Base-by-base conservation (phyloP, 208 protist genomes). In the Trichomonas tenax region DNA sequence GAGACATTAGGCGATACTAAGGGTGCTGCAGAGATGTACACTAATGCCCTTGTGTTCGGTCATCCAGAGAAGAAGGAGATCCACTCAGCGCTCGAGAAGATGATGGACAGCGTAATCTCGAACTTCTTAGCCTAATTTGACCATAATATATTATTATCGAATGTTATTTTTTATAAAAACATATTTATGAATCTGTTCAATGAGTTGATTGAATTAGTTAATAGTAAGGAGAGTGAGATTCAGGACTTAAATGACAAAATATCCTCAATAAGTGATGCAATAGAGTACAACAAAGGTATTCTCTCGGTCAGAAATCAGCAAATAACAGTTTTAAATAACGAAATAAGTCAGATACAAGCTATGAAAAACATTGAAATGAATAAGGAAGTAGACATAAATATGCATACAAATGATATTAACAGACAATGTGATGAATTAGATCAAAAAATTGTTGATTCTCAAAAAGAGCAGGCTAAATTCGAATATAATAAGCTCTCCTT, bases 61-160 rank as follows among this genome's bases (percentile, higher is more conserved):
- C 44, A 93, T 51, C 86, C 86, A 11, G 86, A 93, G 1, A 93
- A 93, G 44, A 93, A 93, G 31, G 86, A 93, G 44, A 93, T 93
- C 46, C 40, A 93, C n/a, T 34, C 44, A 38, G 86, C 40, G 38
- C 15, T 93, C 4, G 86, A 93, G 15, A 51, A 23, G 26, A 93
- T 93, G 86, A 58, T 44, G 26, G 86, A 93, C 14, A 93, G 44
- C 1, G 44, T 51, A 6, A 93, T 93, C 36, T 8, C 40, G 15
- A 48, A 41, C 26, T 48, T 93, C 46, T 51, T 93, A 51, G 17
- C 58, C 3, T 72, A 72, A 26, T 72, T n/a, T n/a, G n/a, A n/a
- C n/a, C n/a, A n/a, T n/a, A n/a, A n/a, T n/a, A n/a, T n/a, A n/a
- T n/a, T n/a, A n/a, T n/a, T n/a, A n/a, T n/a, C n/a, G n/a, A n/a